phyloP scores from a whole-genome alignment of 1,284 basidiomycete species.

The Heliocybe sulcata region DNA sequence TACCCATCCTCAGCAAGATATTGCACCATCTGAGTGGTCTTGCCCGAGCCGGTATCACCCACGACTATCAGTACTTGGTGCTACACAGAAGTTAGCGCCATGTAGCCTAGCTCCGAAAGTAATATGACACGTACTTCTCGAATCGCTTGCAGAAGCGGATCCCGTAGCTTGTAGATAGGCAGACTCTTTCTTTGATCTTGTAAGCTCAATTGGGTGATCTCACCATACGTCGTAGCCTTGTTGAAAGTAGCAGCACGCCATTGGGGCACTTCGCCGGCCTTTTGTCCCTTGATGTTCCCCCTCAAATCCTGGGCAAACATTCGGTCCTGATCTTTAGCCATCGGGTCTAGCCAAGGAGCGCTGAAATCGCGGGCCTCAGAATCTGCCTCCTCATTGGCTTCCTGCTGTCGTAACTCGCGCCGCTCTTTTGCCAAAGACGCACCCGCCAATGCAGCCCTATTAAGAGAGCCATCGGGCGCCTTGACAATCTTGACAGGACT shows the following conservation, averaged over 20 bases:
- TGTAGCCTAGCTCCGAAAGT: constrained; percentile 4
- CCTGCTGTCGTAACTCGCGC: constrained; percentile 89
- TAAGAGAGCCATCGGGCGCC: constrained; percentile 91
- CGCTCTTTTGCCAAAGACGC: constrained; percentile 93
- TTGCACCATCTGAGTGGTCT: constrained; percentile 93
- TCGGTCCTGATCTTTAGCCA: constrained; percentile 84
- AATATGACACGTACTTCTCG: constrained; percentile 55
- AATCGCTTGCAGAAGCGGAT: constrained; percentile 88
- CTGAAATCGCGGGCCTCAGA: constrained; percentile 91
- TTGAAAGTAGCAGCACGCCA: constrained; percentile 96
- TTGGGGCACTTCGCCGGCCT: constrained; percentile 74
- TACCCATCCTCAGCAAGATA: constrained; percentile 88
- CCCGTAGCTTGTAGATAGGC: constrained; percentile 96
- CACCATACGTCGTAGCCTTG: constrained; percentile 95
- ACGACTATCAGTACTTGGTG: constrained; percentile 92
- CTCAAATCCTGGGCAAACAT: constrained; percentile 93
- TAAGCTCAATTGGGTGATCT: constrained; percentile 86
- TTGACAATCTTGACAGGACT: constrained; percentile 98
- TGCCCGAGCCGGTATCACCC: constrained; percentile 91
- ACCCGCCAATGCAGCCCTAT: constrained; percentile 91
- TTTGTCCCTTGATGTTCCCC: constrained; percentile 77
- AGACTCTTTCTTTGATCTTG: constrained; percentile 89
- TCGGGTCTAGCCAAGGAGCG: constrained; percentile 96
- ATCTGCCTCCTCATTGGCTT: constrained; percentile 91
- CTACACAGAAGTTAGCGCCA: constrained; percentile 32